Evolutionary conservation across 441 rosid genomes (phyloP).

Genomic region (Gossypium schwendimanii): DNA sequence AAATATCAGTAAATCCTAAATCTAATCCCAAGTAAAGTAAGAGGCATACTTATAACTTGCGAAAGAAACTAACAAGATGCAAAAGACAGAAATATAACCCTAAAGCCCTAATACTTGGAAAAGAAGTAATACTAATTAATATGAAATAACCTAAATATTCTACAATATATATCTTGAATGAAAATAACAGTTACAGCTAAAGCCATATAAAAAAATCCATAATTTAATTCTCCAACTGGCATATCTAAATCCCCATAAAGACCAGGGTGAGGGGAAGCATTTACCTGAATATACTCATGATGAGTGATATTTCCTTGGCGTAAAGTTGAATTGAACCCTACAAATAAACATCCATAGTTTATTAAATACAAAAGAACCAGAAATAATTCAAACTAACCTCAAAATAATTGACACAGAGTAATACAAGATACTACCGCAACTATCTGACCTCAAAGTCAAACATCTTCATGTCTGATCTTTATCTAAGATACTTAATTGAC

Average conservation of each 20-base stretch:
- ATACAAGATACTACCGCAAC: background rate
- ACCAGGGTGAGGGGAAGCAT: background rate
- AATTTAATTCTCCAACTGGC: background rate
- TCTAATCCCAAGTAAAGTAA: background rate
- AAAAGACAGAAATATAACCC: background rate
- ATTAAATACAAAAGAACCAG: background rate
- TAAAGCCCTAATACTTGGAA: constrained; percentile 1
- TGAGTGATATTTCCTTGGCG: constrained; percentile 99
- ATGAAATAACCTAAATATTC: background rate
- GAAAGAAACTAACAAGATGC: background rate
- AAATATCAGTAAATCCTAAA: background rate
- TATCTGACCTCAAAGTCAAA: background rate
- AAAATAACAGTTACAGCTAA: background rate
- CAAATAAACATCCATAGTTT: constrained; percentile 8
- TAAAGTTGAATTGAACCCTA: constrained; percentile 95
- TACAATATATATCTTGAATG: background rate
- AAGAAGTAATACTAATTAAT: background rate
- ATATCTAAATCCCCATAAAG: background rate
- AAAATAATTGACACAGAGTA: background rate
- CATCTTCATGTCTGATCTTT: background rate
- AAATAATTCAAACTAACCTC: background rate
- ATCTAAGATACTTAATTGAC: background rate
- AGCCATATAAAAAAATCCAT: background rate
- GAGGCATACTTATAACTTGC: background rate
- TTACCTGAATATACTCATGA: constrained; percentile 97